phyloP scores from a whole-genome alignment of 2,329 filamentous ascomycete species.

The Ceratocystis lukuohia region DNA sequence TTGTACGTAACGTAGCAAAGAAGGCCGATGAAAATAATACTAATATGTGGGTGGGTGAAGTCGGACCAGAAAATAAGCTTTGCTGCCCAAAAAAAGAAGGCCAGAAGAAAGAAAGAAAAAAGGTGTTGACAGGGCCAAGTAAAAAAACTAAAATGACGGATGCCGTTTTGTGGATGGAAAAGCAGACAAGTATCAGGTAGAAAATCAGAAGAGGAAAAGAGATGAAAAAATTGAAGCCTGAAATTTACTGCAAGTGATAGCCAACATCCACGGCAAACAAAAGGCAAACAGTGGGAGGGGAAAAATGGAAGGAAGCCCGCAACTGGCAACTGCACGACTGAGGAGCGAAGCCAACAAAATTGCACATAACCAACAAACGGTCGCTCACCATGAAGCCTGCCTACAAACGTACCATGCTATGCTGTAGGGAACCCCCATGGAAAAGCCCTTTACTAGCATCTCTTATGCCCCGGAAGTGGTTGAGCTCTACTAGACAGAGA shows the following conservation, averaged over 20 bases:
- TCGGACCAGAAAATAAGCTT: slow-evolving; percentile 2
- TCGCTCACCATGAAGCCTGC: not conserved
- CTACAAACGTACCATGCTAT: not conserved
- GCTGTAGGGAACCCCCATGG: not conserved
- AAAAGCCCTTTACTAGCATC: not conserved
- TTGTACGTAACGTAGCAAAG: not conserved
- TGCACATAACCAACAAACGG: not conserved
- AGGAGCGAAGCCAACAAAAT: not conserved
- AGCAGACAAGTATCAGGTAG: not conserved
- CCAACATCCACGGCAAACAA: not conserved
- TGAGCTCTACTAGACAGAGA: not conserved
- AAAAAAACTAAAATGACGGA: slow-evolving; percentile 9
- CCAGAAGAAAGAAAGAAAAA: slow-evolving; percentile 2
- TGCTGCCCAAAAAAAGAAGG: slow-evolving; percentile 10
- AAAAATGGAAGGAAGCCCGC: slow-evolving; percentile 4
- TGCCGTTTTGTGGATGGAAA: not conserved
- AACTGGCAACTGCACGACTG: slow-evolving; percentile 1
- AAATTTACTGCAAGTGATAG: not conserved
- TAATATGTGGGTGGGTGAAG: not conserved
- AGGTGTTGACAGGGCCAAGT: not conserved
- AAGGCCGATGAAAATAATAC: slow-evolving; percentile 1
- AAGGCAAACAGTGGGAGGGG: not conserved
- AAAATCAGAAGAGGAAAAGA: slow-evolving; percentile 8
- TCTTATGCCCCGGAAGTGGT: not conserved
- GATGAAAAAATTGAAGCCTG: slow-evolving; percentile 7